A percentile compares a stretch with the other conserved stretches of the same genome.
Conservation (phyloP, 169 alveolate genomes). For the Eimeria sp. region DNA sequence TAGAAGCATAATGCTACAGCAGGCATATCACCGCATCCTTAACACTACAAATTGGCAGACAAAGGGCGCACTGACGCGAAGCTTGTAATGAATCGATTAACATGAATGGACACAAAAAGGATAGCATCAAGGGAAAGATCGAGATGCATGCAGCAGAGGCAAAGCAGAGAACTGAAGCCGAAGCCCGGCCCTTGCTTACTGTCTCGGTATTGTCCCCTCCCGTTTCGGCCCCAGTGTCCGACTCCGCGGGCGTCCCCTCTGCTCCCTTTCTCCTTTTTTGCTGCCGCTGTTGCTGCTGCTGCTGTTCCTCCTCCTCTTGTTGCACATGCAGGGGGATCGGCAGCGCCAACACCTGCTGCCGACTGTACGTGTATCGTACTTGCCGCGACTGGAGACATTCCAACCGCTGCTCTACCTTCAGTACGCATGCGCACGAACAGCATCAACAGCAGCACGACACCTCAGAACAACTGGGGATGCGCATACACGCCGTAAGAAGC, state of each 20-base stretch:
- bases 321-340: conserved; percentile 75
- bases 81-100: neutral
- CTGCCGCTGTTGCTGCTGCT: conserved; percentile 57
- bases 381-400: conserved; percentile 72
- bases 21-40: neutral
- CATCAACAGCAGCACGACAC: neutral
- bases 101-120: neutral
- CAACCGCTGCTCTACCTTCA: conserved; percentile 77
- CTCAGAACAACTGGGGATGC: neutral
- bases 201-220: conserved; percentile 47
- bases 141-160: neutral
- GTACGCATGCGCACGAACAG: neutral
- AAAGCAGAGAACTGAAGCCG: neutral
- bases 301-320: conserved; percentile 46
- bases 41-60: neutral
- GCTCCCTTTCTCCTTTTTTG: conserved; percentile 72
- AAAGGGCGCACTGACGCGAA: neutral
- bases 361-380: conserved; percentile 76
- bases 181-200: neutral
- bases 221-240: conserved; percentile 27
- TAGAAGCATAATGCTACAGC: neutral
- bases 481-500: too few species aligned
- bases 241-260: conserved; percentile 57
- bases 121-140: neutral
- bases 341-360: conserved; percentile 68